These are phyloP conservation scores for Stagonosporopsis rhizophila DNA, from an alignment of 2,329 filamentous ascomycete genomes.

Conservation along the genomic window DNA sequence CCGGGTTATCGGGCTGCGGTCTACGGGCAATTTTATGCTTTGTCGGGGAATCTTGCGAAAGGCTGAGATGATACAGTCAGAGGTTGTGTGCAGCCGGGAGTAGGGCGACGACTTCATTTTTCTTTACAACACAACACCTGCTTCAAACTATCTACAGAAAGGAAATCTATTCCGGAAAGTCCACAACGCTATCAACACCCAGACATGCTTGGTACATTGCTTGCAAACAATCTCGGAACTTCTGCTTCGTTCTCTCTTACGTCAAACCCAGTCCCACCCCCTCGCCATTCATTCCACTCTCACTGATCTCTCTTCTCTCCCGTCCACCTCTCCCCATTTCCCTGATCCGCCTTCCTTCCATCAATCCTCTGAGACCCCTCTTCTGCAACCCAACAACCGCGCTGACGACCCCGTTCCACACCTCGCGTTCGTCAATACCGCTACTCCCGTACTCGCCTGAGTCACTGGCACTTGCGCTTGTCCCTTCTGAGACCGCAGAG, in stretches of 20 bases:
- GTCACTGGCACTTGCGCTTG: conserved; percentile 42
- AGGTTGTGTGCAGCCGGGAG: too few relatives aligned
- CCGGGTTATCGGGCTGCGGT: too few relatives aligned
- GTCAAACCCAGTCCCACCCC: conserved; percentile 11
- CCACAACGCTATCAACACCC: conserved; percentile 3
- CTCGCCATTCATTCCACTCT: conserved; percentile 16
- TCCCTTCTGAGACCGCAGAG: conserved; percentile 40
- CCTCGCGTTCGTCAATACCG: conserved; percentile 60
- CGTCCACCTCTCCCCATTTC: conserved; percentile 65
- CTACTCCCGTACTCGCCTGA: conserved; percentile 46
- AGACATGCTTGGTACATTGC: conserved; percentile 1
- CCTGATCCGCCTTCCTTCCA: conserved; percentile 89
- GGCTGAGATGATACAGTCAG: too few relatives aligned
- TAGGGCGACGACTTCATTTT: not conserved
- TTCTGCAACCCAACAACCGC: conserved; percentile 96
- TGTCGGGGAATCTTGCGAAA: too few relatives aligned
- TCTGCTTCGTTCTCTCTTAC: not conserved
- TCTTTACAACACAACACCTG: not conserved
- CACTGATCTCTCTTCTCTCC: conserved; percentile 12
- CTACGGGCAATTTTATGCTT: too few relatives aligned
- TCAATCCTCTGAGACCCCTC: conserved; percentile 84
- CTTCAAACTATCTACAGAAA: conserved; percentile 17
- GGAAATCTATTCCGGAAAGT: conserved; percentile 3
- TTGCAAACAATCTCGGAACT: not conserved
- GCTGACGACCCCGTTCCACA: conserved; percentile 83